Base-by-base conservation (phyloP, 257 asterid species). In the Lycium barbarum region DNA sequence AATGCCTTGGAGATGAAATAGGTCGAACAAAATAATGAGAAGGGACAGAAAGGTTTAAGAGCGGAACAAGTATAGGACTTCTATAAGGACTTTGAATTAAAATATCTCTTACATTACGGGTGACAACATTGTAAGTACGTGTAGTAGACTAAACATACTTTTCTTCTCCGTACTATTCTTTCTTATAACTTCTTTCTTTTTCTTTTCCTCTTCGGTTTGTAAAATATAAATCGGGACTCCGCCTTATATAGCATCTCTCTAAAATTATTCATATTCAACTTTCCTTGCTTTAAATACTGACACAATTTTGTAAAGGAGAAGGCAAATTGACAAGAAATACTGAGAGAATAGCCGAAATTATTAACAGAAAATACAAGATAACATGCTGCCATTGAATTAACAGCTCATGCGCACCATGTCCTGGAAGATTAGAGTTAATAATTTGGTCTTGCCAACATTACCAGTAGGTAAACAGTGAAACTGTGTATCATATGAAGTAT, bases 381-480 rank as follows among this genome's bases (percentile, higher is more conserved):
- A 78, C 26, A 51, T 53, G 51, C 51, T 36, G 65, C 65, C 17
- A 76, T 78, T 78, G 65, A 78, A 78, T 78, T 53, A 14, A 78
- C 4, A 78, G 22, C 45, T 74, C 59, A 6, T 12, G n/a, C 20
- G 81, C 20, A 47, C 81, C 20, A 45, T 43, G 80, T 72, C 36
- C 57, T 71, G n/a, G 18, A 57, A 73, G 80, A 73, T 47, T 40
- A 49, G 80, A 73, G 80, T 47, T 49, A 49, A 49, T 73, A 26
- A 26, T 26, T 74, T 74, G 43, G 58, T 74, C 43, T 13, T 63
- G 47, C 85, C 7, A 66, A 66, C 65, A 49, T 14, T 62, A 49
- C 65, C 85, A 66, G 38, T 49, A 51, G 7, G 85, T 65, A 40
- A 67, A 67, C 17, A 7, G 82, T 61, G 53, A 78, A 78, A 53